Conservation (phyloP, 305 asterid genomes). For the Fraxinus ornus region DNA sequence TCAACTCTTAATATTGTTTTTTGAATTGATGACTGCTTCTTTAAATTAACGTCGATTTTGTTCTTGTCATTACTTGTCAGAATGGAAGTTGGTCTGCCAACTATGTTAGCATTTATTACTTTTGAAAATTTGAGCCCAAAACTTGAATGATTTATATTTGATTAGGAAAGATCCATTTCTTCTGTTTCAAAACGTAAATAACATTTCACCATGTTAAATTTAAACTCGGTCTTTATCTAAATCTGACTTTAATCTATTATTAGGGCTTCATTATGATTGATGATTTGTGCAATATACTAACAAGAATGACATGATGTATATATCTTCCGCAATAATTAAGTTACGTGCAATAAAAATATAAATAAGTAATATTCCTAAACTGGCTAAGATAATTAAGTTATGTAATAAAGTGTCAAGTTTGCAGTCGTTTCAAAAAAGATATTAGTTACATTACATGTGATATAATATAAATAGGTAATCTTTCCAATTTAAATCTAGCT, state of each 20-base stretch:
- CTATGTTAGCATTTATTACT: not conserved
- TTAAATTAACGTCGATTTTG: not conserved
- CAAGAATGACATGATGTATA: not conserved
- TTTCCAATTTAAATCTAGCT: not conserved
- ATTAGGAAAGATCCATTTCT: not conserved
- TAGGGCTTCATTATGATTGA: not conserved
- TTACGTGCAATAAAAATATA: not conserved
- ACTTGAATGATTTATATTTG: not conserved
- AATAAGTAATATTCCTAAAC: not conserved
- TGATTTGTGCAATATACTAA: not conserved
- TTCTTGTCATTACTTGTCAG: not conserved
- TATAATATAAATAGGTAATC: too few relatives aligned
- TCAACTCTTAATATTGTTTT: conserved; percentile 15
- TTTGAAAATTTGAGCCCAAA: not conserved
- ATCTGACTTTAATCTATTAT: not conserved
- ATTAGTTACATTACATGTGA: not conserved
- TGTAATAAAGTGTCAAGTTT: too few relatives aligned
- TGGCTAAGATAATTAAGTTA: not conserved
- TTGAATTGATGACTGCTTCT: not conserved
- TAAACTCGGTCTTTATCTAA: not conserved
- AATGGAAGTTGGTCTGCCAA: not conserved
- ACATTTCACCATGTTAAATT: too few relatives aligned
- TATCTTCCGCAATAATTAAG: not conserved
- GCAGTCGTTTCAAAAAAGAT: too few relatives aligned
- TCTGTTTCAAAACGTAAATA: not conserved